Percentiles rank a stretch among this genome's conserved stretches.
phyloP scores from a whole-genome alignment of 139 green algal species.

The Chlorella sorokiniana region DNA sequence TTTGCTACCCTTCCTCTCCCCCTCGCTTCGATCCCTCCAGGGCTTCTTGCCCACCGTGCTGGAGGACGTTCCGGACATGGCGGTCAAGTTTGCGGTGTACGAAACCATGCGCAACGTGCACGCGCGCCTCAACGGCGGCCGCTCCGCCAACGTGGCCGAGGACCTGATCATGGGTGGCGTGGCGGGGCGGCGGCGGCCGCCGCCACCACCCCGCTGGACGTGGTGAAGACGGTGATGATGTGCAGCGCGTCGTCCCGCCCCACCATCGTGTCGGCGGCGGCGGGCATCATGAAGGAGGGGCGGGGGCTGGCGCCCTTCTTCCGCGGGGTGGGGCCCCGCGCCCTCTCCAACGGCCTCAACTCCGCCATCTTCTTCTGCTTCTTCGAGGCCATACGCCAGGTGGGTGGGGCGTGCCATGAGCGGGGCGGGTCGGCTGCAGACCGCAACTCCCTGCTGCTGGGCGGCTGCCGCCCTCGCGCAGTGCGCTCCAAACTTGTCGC shows the following conservation, averaged over 20 bases:
- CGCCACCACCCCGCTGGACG: slow-evolving; percentile 91
- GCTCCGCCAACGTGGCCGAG: slow-evolving; percentile 53
- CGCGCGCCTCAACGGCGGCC: neutral
- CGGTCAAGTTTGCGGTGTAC: slow-evolving; percentile 91
- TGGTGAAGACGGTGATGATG: slow-evolving; percentile 97
- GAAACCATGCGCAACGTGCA: slow-evolving; percentile 78
- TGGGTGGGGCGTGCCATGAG: neutral
- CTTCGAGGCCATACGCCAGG: slow-evolving; percentile 78
- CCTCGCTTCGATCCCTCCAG: slow-evolving; percentile 28
- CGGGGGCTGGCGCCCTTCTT: slow-evolving; percentile 59
- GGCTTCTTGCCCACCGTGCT: slow-evolving; percentile 88
- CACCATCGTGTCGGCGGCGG: slow-evolving; percentile 58
- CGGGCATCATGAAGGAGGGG: slow-evolving; percentile 49
- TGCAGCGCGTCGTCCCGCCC: slow-evolving; percentile 71
- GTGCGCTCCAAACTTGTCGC: too few relatives aligned
- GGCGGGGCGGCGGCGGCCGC: slow-evolving; percentile 80
- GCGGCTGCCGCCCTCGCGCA: too few relatives aligned
- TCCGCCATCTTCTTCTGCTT: slow-evolving; percentile 92
- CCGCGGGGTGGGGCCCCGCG: slow-evolving; percentile 77
- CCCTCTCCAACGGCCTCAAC: slow-evolving; percentile 89
- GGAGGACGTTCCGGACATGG: slow-evolving; percentile 94
- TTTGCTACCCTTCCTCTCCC: neutral
- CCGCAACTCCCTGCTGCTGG: too few relatives aligned
- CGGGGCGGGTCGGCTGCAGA: too few relatives aligned
- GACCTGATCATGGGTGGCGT: slow-evolving; percentile 85